These are phyloP conservation scores for Lasiosphaeria ovina DNA, from an alignment of 495 filamentous ascomycete genomes.

Conservation along the genomic window DNA sequence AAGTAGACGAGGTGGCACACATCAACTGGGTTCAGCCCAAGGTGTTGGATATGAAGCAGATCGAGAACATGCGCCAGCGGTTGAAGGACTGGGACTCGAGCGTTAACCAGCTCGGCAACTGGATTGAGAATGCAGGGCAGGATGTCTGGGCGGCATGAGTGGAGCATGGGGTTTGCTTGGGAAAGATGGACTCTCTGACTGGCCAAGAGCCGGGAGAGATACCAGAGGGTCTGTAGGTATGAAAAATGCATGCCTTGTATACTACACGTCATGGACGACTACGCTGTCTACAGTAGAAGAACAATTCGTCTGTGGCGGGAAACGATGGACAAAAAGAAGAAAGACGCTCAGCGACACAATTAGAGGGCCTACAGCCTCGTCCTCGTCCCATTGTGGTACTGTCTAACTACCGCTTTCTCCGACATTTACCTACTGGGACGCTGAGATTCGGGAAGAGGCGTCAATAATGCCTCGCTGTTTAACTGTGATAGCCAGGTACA, in stretches of 20 bases:
- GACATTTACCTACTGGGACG: too few relatives aligned
- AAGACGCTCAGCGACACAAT: too few relatives aligned
- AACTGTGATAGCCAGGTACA: too few relatives aligned
- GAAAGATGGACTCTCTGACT: background rate
- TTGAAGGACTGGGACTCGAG: slow-evolving; percentile 93
- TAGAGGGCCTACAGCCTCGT: too few relatives aligned
- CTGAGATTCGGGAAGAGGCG: too few relatives aligned
- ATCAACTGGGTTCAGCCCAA: slow-evolving; percentile 99
- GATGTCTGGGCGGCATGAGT: slow-evolving; percentile 81
- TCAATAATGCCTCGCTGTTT: too few relatives aligned
- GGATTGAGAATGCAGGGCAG: slow-evolving; percentile 86
- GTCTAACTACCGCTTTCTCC: too few relatives aligned
- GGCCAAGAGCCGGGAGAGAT: slow-evolving; percentile 1
- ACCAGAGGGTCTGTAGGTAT: background rate
- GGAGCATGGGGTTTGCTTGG: too few relatives aligned
- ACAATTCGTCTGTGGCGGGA: slow-evolving; percentile 4
- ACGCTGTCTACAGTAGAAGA: slow-evolving; percentile 6
- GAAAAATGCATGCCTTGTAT: slow-evolving; percentile 11
- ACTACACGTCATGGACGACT: slow-evolving; percentile 18
- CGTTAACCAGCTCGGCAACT: slow-evolving; percentile 90
- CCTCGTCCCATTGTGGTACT: too few relatives aligned
- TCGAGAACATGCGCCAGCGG: slow-evolving; percentile 85
- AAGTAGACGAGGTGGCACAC: slow-evolving; percentile 88
- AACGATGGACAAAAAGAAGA: slow-evolving; percentile 4
- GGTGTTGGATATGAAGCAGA: slow-evolving; percentile 92